Base-by-base conservation (phyloP, 495 filamentous ascomycete species). In the Lophiotrema nucula region DNA sequence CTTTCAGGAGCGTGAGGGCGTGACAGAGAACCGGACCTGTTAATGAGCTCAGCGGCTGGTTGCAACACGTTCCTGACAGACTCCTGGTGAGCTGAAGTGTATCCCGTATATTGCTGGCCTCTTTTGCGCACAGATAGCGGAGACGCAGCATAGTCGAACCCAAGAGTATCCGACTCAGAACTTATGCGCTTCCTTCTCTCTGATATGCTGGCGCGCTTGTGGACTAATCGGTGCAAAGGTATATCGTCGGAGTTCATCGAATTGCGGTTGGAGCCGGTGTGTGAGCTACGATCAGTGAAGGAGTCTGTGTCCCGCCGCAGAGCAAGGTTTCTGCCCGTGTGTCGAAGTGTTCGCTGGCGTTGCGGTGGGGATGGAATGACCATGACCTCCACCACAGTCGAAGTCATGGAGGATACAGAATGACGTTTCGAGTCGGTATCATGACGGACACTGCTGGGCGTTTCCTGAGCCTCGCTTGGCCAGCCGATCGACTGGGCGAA, bases 361-460 rank as follows among this genome's bases (percentile, higher is more conserved):
- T 56, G 62, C 25, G 63, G 62, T 15, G 62, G 66, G 3, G 58
- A 58, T 10, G 55, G 49, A 28, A 68, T 61, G 12, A 70, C 56
- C 47, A 66, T 62, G 22, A 64, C 67, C 47, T 70, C 65, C 2
- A 70, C 67, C 5, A 70, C 56, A 10, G 60, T 59, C 6, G 68
- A 68, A 1, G 56, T 44, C 6, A 41, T 48, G 21, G 67, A 70
- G 8, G 58, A 56, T 33, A 25, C 37, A 46, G 67, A 70, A 13
- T 53, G 54, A 2, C 67, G 60, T 23, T 62, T 62, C 10, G 53
- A 15, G 2, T 65, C 60, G 22, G 16, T 24, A 24, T 53, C 31
- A n/a, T 26, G 60, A 19, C 47, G 25, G 16, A 55, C 47, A 1
- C 38, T 21, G 1, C 46, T 47, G 2, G 38, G 38, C 23, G 46